Evolutionary conservation across 371 early-diverging fungal genomes (phyloP).

Genomic region (Rhizomucor pusillus): DNA sequence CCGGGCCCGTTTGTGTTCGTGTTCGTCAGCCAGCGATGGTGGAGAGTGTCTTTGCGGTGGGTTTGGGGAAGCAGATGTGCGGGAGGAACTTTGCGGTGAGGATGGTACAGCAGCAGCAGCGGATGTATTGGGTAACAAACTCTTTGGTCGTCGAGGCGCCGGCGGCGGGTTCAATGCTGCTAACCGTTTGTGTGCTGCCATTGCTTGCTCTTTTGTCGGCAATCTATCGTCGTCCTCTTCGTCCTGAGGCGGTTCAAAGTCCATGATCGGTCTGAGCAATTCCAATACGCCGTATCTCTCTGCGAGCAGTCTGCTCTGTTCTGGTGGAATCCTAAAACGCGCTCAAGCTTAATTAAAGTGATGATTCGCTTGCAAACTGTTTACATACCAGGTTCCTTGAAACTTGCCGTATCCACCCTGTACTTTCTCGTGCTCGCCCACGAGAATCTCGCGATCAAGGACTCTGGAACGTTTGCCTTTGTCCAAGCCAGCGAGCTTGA

Average conservation of each 20-base stretch:
- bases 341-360: no score
- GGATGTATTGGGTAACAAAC: neutral
- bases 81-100: neutral
- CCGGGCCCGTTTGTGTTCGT: no score
- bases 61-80: neutral
- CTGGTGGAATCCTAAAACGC: conserved; percentile 73
- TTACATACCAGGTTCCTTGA: conserved; percentile 88
- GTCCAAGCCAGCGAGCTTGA: conserved; percentile 94
- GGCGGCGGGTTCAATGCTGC: no score
- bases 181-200: neutral
- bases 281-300: conserved; percentile 66
- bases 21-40: neutral
- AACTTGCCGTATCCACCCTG: conserved; percentile 98
- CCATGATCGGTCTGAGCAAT: conserved; percentile 58
- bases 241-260: conserved; percentile 52
- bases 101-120: neutral
- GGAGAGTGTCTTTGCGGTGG: neutral
- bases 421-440: conserved; percentile 90
- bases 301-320: conserved; percentile 70
- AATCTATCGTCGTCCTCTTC: conserved; percentile 10
- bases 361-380: no score
- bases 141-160: no score
- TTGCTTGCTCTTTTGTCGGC: conserved; percentile 30
- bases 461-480: conserved; percentile 93
- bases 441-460: conserved; percentile 83